Percentiles rank a stretch among this genome's conserved stretches.
Evolutionary conservation across 805 yeast species (phyloP).

Genomic region (Suhomyces emberorum): DNA sequence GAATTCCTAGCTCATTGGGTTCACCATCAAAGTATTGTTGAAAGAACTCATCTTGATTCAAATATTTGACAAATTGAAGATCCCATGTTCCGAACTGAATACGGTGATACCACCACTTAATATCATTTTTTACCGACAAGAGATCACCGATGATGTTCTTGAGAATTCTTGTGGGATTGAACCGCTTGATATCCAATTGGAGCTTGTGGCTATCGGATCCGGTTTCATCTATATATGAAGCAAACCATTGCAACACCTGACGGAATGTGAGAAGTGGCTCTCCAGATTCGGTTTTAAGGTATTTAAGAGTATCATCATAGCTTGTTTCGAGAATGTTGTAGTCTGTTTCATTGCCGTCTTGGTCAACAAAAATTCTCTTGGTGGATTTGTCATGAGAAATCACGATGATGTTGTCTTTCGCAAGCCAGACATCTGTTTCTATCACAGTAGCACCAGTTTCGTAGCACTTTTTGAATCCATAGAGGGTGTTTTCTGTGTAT

Average conservation of each 20-base stretch:
- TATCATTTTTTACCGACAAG: conserved; percentile 24
- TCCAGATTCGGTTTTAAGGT: conserved; percentile 30
- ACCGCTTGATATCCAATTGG: conserved; percentile 39
- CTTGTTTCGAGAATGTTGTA: conserved; percentile 31
- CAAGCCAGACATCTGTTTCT: conserved; percentile 44
- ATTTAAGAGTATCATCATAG: conserved; percentile 25
- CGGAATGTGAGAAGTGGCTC: conserved; percentile 31
- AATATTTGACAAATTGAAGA: conserved; percentile 32
- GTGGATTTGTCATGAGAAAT: conserved; percentile 41
- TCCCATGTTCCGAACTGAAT: conserved; percentile 43
- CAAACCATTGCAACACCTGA: conserved; percentile 33
- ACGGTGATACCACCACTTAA: conserved; percentile 37
- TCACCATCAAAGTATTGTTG: conserved; percentile 18
- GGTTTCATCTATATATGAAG: conserved; percentile 15
- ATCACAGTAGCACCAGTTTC: conserved; percentile 36
- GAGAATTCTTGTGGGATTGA: conserved; percentile 35
- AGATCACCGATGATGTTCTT: conserved; percentile 29
- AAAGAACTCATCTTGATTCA: conserved; percentile 39
- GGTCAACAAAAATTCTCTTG: conserved; percentile 34
- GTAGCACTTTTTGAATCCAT: conserved; percentile 36
- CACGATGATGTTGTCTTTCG: conserved; percentile 35
- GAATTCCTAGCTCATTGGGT: conserved; percentile 15
- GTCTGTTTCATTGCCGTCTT: conserved; percentile 33
- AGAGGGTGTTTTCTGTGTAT: conserved; percentile 38
- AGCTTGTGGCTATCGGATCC: conserved; percentile 20